phyloP scores from a whole-genome alignment of 2,329 filamentous ascomycete genomes.

The Plectosphaerella cucumerina region DNA sequence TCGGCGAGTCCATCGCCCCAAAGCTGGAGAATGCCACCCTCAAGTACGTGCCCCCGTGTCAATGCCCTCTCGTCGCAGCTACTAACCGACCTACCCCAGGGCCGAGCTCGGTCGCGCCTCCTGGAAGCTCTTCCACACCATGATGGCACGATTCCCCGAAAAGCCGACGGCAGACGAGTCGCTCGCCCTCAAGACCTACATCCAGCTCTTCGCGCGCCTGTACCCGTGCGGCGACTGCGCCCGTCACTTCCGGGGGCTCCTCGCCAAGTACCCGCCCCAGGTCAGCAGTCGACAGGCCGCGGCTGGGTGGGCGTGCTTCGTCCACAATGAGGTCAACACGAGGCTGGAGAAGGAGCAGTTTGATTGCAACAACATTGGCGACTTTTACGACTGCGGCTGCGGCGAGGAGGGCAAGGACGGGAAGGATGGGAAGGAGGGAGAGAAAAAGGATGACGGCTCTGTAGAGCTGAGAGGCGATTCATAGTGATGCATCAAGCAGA shows the following conservation, averaged over 20 bases:
- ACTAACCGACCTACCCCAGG: slow-evolving; percentile 25
- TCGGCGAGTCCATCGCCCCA: slow-evolving; percentile 70
- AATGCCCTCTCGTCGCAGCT: slow-evolving; percentile 1
- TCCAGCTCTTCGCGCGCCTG: slow-evolving; percentile 62
- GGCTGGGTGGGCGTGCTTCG: slow-evolving; percentile 64
- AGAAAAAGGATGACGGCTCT: slow-evolving; percentile 15
- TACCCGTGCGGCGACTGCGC: slow-evolving; percentile 71
- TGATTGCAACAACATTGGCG: slow-evolving; percentile 63
- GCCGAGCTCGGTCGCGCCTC: slow-evolving; percentile 63
- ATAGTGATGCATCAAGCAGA: background rate
- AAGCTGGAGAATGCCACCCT: slow-evolving; percentile 79
- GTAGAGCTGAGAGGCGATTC: slow-evolving; percentile 7
- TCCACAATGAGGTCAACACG: slow-evolving; percentile 65
- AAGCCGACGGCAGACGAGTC: slow-evolving; percentile 59
- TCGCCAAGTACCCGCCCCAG: slow-evolving; percentile 61
- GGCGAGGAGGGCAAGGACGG: slow-evolving; percentile 56
- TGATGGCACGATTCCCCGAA: slow-evolving; percentile 66
- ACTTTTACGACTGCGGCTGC: slow-evolving; percentile 70
- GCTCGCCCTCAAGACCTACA: slow-evolving; percentile 58
- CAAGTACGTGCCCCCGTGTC: slow-evolving; percentile 48
- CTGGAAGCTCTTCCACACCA: slow-evolving; percentile 69
- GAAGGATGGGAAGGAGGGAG: slow-evolving; percentile 32
- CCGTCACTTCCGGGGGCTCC: slow-evolving; percentile 59
- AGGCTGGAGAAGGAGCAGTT: slow-evolving; percentile 58
- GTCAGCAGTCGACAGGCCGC: slow-evolving; percentile 59